phyloP scores from a whole-genome alignment of 2,329 filamentous ascomycete genomes.

The Cladosporium sp. region DNA sequence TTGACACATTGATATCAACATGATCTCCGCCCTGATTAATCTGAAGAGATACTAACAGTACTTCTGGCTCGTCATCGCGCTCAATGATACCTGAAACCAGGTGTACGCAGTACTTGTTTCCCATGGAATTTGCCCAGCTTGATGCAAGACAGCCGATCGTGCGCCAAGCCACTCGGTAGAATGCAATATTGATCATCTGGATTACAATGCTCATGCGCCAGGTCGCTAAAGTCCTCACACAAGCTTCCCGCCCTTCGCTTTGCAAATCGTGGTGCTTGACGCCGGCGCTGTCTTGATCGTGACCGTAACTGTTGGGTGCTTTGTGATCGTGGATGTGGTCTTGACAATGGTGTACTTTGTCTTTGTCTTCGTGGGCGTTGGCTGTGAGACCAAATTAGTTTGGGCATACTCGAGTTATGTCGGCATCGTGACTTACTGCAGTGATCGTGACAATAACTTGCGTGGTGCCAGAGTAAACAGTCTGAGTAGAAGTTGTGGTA shows the following conservation, averaged over 20 bases:
- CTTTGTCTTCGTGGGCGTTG: constrained; percentile 15
- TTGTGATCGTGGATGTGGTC: constrained; percentile 14
- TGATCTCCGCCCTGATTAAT: too few species aligned
- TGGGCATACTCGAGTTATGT: not conserved
- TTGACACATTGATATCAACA: too few species aligned
- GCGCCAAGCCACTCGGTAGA: not conserved
- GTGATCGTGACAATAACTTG: constrained; percentile 13
- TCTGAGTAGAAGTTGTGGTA: constrained; percentile 10
- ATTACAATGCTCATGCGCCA: not conserved
- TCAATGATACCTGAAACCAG: too few species aligned
- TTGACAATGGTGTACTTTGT: constrained; percentile 15
- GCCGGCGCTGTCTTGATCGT: constrained; percentile 13
- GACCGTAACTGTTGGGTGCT: constrained; percentile 13
- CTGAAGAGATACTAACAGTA: too few species aligned
- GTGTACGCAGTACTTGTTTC: too few species aligned
- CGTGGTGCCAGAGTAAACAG: constrained; percentile 11
- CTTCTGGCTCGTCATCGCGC: too few species aligned
- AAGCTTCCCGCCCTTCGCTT: constrained; percentile 19
- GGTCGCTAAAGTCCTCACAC: not conserved
- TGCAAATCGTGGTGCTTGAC: constrained; percentile 14
- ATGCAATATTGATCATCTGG: not conserved
- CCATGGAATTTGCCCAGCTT: too few species aligned
- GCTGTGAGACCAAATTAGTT: not conserved
- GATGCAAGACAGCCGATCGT: too few species aligned
- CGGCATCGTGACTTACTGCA: constrained; percentile 6